These are phyloP conservation scores for Luffa acutangula DNA, from an alignment of 306 rosid genomes.

Conservation along the genomic window DNA sequence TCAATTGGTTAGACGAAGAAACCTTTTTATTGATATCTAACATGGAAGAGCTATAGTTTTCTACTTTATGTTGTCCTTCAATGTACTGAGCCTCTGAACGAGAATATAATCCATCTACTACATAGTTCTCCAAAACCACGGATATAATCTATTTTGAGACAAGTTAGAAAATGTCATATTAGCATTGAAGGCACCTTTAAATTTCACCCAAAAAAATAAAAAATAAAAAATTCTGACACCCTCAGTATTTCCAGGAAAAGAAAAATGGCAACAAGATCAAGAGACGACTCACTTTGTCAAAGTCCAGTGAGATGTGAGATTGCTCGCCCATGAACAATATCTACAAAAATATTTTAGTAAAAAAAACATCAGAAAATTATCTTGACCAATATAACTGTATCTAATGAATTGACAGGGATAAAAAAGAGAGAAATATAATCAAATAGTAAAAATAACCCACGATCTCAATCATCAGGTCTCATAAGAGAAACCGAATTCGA, in stretches of 20 bases:
- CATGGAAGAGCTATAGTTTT: slow-evolving; percentile 23
- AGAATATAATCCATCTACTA: slow-evolving; percentile 31
- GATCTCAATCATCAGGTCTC: background rate
- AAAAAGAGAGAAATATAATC: background rate
- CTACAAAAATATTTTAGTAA: slow-evolving; percentile 24
- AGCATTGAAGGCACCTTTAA: background rate
- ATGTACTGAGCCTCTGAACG: slow-evolving; percentile 32
- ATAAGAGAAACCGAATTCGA: background rate
- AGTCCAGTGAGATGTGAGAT: slow-evolving; percentile 79
- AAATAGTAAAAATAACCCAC: background rate
- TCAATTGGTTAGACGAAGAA: slow-evolving; percentile 23
- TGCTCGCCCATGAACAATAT: slow-evolving; percentile 92
- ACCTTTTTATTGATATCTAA: slow-evolving; percentile 30
- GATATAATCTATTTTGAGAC: slow-evolving; percentile 51
- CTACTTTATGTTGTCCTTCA: slow-evolving; percentile 31
- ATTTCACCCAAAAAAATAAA: background rate
- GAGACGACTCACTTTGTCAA: slow-evolving; percentile 59
- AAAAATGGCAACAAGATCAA: slow-evolving; percentile 11
- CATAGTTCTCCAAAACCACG: slow-evolving; percentile 75
- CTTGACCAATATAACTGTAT: background rate
- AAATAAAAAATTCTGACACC: slow-evolving; percentile 3
- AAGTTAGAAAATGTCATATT: slow-evolving; percentile 7
- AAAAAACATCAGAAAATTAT: slow-evolving; percentile 11
- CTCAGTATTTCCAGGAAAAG: slow-evolving; percentile 8
- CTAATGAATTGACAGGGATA: background rate